These are phyloP conservation scores for Sporothrix sp. DNA, from an alignment of 2,329 filamentous ascomycete genomes.

Conservation along the genomic window DNA sequence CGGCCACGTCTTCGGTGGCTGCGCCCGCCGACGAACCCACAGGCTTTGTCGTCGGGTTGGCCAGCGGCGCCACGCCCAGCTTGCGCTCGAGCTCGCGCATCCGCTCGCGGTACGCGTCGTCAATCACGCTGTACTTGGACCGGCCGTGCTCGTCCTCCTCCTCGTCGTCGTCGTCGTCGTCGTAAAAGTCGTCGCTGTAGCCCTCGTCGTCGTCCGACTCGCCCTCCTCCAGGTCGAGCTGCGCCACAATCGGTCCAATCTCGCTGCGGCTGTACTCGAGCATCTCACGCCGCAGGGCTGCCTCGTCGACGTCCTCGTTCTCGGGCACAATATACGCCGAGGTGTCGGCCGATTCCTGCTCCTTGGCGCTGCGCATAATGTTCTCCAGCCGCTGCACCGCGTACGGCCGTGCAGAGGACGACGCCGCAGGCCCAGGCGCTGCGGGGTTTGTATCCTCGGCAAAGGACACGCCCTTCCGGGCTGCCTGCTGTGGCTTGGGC, in stretches of 20 bases:
- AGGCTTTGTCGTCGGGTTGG: conserved; percentile 18
- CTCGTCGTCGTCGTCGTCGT: conserved; percentile 47
- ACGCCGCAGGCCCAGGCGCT: conserved; percentile 19
- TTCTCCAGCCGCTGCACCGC: conserved; percentile 42
- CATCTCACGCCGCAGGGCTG: conserved; percentile 75
- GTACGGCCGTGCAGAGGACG: conserved; percentile 22
- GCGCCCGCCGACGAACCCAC: neutral
- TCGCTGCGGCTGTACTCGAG: conserved; percentile 80
- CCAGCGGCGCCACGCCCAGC: conserved; percentile 49
- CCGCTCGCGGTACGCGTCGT: conserved; percentile 63
- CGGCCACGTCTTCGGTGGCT: conserved; percentile 24
- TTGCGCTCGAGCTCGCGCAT: conserved; percentile 81
- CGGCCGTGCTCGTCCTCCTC: conserved; percentile 71
- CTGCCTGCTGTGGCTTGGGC: conserved; percentile 24
- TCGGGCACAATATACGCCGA: conserved; percentile 53
- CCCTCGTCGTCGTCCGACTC: conserved; percentile 41
- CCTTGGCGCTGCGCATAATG: conserved; percentile 47
- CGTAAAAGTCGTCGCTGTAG: conserved; percentile 34
- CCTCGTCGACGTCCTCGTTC: conserved; percentile 72
- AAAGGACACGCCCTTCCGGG: conserved; percentile 52
- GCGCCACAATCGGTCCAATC: conserved; percentile 83
- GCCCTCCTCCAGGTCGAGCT: conserved; percentile 72
- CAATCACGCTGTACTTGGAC: conserved; percentile 55
- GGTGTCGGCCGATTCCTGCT: conserved; percentile 39
- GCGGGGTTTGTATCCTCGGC: conserved; percentile 47